Percentiles rank a stretch among this genome's conserved stretches.
phyloP scores from a whole-genome alignment of 108 stramenopile species.

The Nannochloropsis gaditana region DNA sequence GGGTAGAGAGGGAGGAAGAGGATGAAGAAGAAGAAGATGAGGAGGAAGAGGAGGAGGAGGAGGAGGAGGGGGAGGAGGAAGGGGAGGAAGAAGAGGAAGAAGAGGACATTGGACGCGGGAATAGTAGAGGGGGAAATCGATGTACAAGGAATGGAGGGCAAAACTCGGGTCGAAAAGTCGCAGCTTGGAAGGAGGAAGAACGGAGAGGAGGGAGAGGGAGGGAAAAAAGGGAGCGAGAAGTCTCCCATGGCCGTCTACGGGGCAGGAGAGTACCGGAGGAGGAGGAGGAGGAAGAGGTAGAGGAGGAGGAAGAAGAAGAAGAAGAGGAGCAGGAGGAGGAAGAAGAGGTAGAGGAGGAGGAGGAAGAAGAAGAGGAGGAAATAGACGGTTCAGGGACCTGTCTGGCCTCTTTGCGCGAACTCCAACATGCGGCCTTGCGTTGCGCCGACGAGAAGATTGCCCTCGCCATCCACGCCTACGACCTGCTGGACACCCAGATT shows the following conservation, averaged over 20 bases:
- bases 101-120: no score
- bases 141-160: neutral
- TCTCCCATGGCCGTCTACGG: neutral
- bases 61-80: neutral
- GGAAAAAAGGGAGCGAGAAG: neutral
- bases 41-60: neutral
- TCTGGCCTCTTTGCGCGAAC: neutral
- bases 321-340: no score
- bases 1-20: neutral
- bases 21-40: conserved; percentile 1
- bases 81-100: neutral
- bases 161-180: no score
- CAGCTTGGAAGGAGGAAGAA: neutral
- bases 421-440: conserved; percentile 24
- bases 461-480: neutral
- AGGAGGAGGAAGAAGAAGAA: neutral
- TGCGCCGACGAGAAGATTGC: neutral
- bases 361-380: neutral
- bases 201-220: neutral
- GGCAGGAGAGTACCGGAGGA: neutral
- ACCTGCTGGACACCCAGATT: conserved; percentile 12
- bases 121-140: no score
- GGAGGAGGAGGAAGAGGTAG: neutral
- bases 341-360: neutral
- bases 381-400: neutral